These are phyloP conservation scores for Suhomyces yuchorum DNA, from an alignment of 1,139 yeast genomes.

Conservation along the genomic window DNA sequence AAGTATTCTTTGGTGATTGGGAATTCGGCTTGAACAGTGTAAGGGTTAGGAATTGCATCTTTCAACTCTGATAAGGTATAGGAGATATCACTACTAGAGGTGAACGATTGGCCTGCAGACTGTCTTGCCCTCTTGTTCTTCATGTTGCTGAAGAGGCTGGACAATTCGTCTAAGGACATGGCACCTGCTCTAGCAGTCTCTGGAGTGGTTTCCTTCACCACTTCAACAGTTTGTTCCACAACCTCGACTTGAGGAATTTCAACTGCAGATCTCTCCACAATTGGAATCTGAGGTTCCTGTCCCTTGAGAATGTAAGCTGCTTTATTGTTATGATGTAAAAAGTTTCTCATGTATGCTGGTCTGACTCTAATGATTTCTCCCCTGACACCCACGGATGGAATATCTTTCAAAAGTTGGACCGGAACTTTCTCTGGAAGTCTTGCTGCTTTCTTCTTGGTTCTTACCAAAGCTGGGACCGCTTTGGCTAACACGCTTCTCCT, in stretches of 20 bases:
- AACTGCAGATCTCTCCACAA: conserved; percentile 41
- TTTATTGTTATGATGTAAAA: conserved; percentile 66
- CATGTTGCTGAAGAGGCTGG: conserved; percentile 38
- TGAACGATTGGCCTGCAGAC: conserved; percentile 12
- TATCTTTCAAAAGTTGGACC: conserved; percentile 73
- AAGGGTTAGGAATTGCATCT: conserved; percentile 33
- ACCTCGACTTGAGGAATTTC: conserved; percentile 10
- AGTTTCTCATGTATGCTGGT: conserved; percentile 83
- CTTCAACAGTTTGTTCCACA: conserved; percentile 8
- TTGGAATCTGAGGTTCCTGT: conserved; percentile 61
- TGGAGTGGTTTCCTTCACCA: conserved; percentile 1
- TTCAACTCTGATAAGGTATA: conserved; percentile 36
- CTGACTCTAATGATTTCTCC: conserved; percentile 80
- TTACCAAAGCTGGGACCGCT: conserved; percentile 16
- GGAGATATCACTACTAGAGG: conserved; percentile 19
- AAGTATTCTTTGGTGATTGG: conserved; percentile 35
- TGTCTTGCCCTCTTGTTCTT: conserved; percentile 14
- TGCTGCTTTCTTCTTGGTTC: conserved; percentile 17
- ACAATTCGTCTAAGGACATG: conserved; percentile 45
- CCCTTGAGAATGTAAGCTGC: conserved; percentile 66
- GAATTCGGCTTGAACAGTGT: conserved; percentile 23
- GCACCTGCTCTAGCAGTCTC: conserved; percentile 22
- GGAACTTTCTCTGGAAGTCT: conserved; percentile 44
- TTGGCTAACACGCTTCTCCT: conserved; percentile 11
- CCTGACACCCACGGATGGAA: conserved; percentile 57